Evolutionary conservation across 495 filamentous ascomycete species (phyloP).

Genomic region (Rusavskia elegans): DNA sequence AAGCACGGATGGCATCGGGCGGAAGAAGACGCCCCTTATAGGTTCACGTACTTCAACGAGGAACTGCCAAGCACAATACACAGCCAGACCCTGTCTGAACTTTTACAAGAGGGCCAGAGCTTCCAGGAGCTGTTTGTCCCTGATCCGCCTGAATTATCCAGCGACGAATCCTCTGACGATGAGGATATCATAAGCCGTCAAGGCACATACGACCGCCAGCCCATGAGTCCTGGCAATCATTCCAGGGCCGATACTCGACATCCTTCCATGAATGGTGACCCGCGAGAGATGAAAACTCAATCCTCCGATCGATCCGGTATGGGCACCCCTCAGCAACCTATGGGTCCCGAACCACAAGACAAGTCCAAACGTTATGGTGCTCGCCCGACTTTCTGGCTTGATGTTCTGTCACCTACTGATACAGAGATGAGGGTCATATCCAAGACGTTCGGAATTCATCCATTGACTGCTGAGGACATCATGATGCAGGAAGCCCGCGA

Average conservation of each 20-base stretch:
- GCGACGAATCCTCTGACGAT: constrained; percentile 47
- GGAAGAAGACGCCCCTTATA: constrained; percentile 81
- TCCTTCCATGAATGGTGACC: constrained; percentile 13
- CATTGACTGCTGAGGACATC: constrained; percentile 89
- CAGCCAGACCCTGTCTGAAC: constrained; percentile 82
- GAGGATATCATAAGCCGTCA: constrained; percentile 22
- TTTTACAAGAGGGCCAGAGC: constrained; percentile 65
- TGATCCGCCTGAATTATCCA: constrained; percentile 42
- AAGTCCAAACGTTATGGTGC: constrained; percentile 65
- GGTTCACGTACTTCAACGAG: constrained; percentile 98
- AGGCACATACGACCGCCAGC: constrained; percentile 21
- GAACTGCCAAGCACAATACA: constrained; percentile 89
- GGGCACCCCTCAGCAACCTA: constrained; percentile 14
- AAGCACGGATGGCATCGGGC: constrained; percentile 67
- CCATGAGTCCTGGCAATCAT: constrained; percentile 8
- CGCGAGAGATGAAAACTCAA: constrained; percentile 1
- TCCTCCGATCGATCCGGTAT: constrained; percentile 14
- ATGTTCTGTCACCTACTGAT: constrained; percentile 79
- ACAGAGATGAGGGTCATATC: constrained; percentile 82
- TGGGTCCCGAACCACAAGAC: constrained; percentile 14
- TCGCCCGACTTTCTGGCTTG: constrained; percentile 89
- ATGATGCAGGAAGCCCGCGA: constrained; percentile 93
- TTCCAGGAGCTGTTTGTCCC: constrained; percentile 81
- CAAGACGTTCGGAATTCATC: constrained; percentile 89
- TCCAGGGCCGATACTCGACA: constrained; percentile 14